Conservation (phyloP, 2,329 filamentous ascomycete genomes). For the Orbilia ellipsospora region DNA sequence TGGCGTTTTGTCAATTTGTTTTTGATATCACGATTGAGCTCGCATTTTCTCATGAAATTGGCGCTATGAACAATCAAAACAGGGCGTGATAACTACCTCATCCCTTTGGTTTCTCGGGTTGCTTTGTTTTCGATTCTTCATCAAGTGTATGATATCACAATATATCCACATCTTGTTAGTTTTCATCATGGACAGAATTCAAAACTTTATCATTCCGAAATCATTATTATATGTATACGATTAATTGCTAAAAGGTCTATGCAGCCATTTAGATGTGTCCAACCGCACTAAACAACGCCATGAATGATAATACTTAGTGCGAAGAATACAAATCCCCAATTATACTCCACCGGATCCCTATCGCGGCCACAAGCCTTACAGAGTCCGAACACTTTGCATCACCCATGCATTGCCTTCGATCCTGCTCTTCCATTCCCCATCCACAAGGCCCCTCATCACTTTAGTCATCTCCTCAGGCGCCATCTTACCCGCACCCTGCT, state of each 20-base stretch:
- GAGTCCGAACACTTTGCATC: slow-evolving; percentile 64
- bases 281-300: slow-evolving; percentile 11
- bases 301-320: slow-evolving; percentile 26
- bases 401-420: slow-evolving; percentile 70
- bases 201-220: no score
- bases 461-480: slow-evolving; percentile 76
- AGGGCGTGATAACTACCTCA: background rate
- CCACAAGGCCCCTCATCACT: slow-evolving; percentile 82
- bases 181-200: background rate
- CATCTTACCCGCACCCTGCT: slow-evolving; percentile 71
- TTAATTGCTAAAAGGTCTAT: slow-evolving; percentile 18
- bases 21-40: background rate
- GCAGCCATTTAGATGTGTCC: slow-evolving; percentile 3
- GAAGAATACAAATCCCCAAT: background rate
- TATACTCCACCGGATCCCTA: background rate
- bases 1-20: background rate
- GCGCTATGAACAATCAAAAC: background rate
- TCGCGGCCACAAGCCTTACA: background rate
- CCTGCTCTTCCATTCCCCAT: slow-evolving; percentile 71
- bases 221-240: background rate
- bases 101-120: background rate
- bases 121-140: background rate
- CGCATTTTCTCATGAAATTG: slow-evolving; percentile 4
- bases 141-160: slow-evolving; percentile 11
- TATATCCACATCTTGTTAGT: background rate